Evolutionary conservation across 345 rosid genomes (phyloP), one percentile per base, ranked within the genome.

Genomic region (Viola odorata): DNA sequence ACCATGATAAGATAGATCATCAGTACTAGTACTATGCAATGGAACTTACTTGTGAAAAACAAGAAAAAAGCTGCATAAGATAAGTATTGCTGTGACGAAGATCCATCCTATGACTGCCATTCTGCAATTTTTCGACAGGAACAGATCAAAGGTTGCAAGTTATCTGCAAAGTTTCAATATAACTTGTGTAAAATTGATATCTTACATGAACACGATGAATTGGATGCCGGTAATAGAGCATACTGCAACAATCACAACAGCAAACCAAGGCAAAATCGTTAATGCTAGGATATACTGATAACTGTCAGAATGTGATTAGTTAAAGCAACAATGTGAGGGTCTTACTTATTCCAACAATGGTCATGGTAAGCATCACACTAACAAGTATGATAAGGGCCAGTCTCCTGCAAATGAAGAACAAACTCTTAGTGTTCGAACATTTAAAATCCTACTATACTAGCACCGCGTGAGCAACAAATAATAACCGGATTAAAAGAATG

Each of bases 341-440:
- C 84, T 81, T 75, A 83, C 88, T 42, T 6, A 81, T 77, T 51
- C 88, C 88, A 5, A 84, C 73, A 60, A 84, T 61, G 11, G 78
- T 71, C 37, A 84, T 69, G 39, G 37, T 37, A 6, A 84, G 79
- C 74, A 84, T 67, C n/a, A 77, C 53, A 57, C 57, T 73, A 45
- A 79, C 77, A 54, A 75, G 45, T 32, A 73, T 67, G 60, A 72
- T 67, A 4, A 84, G 70, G 45, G 72, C 64, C 41, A 58, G 47
- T 32, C 80, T 73, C 82, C 88, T 84, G 75, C 54, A 79, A 42
- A 47, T 7, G 17, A 37, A 54, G 12, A 45, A 11, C 7, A n/a
- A 41, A 39, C 3, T 6, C 4, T 47, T 4, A 9, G 11, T 47
- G 4, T 47, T 42, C 45, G 3, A 42, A 42, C 45, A 42, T 12